Base-by-base conservation (phyloP, 768 basidiomycete genomes). In the Trametes cingulata region DNA sequence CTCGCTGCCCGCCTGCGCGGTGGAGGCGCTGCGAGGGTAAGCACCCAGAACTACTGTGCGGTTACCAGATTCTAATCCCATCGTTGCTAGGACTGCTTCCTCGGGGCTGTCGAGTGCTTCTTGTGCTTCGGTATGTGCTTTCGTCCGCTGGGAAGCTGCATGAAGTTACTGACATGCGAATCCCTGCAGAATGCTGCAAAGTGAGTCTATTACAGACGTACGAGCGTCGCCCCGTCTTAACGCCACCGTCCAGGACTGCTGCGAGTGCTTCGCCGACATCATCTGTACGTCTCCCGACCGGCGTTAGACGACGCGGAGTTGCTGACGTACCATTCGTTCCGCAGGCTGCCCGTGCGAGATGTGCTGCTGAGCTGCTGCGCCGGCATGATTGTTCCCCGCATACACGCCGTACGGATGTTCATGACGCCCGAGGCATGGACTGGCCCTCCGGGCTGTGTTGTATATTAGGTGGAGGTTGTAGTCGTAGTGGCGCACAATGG, bases 311-410 rank as follows among this genome's bases (percentile, higher is more conserved):
- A 13, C 24, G 42, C 13, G 3, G 35, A 51, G 14, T 40, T 56
- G 19, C 62, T 70, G 43, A 64, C 8, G 8, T 25, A 43, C 12
- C 43, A 24, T 22, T n/a, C n/a, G n/a, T n/a, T 45, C 9, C 52
- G 6, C 63, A 90, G 88, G 88, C 73, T 90, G 87, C 79, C 88
- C 88, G 9, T 90, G 88, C 77, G 88, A 90, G 76, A 83, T 89
- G 82, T 85, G 83, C 71, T 89, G 87, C 71, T 86, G 77, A 58
- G 22, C 15, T 17, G 6, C 46, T 20, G 27, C 47, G 27, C 35
- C 13, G 20, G 9, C 41, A 19, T 2, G 3, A 33, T 10, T 24
- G 14, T 10, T 40, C 15, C 29, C 36, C 46, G 10, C 8, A 40
- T 15, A 41, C 47, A 50, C 39, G 41, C 33, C 14, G 48, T 39